Percentiles rank a stretch among this genome's conserved stretches.
Evolutionary conservation across 306 rosid species (phyloP).

Genomic region (Vicia faba): DNA sequence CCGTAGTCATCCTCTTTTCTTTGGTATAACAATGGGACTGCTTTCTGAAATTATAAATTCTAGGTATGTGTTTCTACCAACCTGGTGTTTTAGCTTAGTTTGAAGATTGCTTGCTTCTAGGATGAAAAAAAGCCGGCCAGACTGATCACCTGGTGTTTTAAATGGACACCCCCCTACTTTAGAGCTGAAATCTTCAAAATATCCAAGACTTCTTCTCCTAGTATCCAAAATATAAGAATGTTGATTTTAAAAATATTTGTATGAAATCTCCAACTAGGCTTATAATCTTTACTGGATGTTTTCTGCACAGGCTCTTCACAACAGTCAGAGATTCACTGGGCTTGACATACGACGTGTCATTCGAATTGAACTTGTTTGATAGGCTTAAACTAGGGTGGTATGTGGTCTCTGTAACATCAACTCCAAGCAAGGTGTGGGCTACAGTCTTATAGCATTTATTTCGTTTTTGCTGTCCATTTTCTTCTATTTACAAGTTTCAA

Average conservation of each 20-base stretch:
- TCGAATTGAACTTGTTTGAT: constrained; percentile 88
- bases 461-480: constrained; percentile 24
- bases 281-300: constrained; percentile 34
- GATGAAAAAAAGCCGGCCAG: neutral
- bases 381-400: constrained; percentile 96
- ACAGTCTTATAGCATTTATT: constrained; percentile 33
- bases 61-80: constrained; percentile 60
- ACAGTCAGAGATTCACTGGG: constrained; percentile 96
- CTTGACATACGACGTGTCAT: constrained; percentile 94
- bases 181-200: constrained; percentile 11
- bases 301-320: constrained; percentile 82
- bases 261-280: constrained; percentile 23
- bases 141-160: constrained; percentile 1
- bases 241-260: neutral
- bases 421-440: constrained; percentile 83
- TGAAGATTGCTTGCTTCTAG: constrained; percentile 21
- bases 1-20: constrained; percentile 84
- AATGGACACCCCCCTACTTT: constrained; percentile 4
- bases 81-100: constrained; percentile 30
- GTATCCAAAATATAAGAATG: neutral
- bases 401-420: constrained; percentile 95
- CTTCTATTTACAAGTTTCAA: constrained; percentile 33
- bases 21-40: constrained; percentile 94
- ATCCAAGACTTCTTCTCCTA: constrained; percentile 7
- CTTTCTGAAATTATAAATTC: constrained; percentile 96